These are phyloP conservation scores for Suillus plorans DNA, from an alignment of 768 basidiomycete genomes.

Conservation along the genomic window DNA sequence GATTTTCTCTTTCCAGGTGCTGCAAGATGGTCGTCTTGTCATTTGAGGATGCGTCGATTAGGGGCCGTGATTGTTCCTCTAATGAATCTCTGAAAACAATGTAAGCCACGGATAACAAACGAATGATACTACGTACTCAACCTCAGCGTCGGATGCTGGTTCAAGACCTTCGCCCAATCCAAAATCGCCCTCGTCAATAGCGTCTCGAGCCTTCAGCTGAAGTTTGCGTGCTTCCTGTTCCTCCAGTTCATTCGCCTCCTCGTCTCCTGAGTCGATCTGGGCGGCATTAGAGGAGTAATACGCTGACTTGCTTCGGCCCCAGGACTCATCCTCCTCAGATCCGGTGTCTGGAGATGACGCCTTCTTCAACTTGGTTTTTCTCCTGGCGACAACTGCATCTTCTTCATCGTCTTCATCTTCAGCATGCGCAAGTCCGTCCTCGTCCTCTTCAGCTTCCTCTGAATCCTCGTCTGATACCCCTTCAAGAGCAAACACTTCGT, in stretches of 20 bases:
- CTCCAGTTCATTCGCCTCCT: conserved; percentile 86
- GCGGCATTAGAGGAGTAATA: conserved; percentile 89
- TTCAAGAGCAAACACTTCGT: conserved; percentile 79
- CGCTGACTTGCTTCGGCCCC: conserved; percentile 77
- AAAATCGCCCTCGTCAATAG: conserved; percentile 77
- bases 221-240: conserved; percentile 83
- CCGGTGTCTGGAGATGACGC: conserved; percentile 23
- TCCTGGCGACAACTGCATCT: conserved; percentile 12
- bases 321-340: conserved; percentile 64
- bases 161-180: conserved; percentile 68
- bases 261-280: conserved; percentile 80
- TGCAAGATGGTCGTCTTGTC: conserved; percentile 63
- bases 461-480: conserved; percentile 54
- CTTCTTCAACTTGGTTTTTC: conserved; percentile 15
- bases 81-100: conserved; percentile 15
- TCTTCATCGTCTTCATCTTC: conserved; percentile 27
- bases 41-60: conserved; percentile 36
- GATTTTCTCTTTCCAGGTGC: conserved; percentile 71
- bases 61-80: conserved; percentile 5
- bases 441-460: conserved; percentile 27
- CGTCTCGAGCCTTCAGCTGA: conserved; percentile 72
- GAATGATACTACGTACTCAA: conserved; percentile 24
- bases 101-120: background rate
- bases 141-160: conserved; percentile 23
- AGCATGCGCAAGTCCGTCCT: conserved; percentile 18